These are phyloP conservation scores for Gloeopeniophorella convolvens DNA, from an alignment of 768 basidiomycete species.

Conservation along the genomic window DNA sequence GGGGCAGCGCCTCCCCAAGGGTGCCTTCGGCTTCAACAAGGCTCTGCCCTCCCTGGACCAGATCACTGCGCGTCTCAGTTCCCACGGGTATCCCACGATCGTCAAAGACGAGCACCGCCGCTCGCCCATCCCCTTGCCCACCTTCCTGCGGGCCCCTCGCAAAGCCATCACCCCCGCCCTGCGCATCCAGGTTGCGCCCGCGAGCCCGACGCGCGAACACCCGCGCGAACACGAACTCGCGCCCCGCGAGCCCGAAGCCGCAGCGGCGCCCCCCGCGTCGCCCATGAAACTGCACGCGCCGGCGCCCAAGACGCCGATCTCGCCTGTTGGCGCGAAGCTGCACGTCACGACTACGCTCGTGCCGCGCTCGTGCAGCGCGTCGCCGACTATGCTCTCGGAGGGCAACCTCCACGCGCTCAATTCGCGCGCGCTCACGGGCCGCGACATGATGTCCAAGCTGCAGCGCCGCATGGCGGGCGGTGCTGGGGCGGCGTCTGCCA, in stretches of 20 bases:
- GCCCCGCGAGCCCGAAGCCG: background rate
- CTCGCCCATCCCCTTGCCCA: slow-evolving; percentile 29
- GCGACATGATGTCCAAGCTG: slow-evolving; percentile 61
- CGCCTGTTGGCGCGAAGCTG: slow-evolving; percentile 36
- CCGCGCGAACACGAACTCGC: too few relatives aligned
- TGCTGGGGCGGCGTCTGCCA: slow-evolving; percentile 15
- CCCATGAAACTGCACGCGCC: slow-evolving; percentile 21
- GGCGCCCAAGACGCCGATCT: slow-evolving; percentile 31
- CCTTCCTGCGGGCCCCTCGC: slow-evolving; percentile 26
- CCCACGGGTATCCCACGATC: slow-evolving; percentile 30
- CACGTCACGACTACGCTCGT: slow-evolving; percentile 44
- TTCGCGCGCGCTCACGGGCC: slow-evolving; percentile 47
- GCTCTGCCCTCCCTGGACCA: slow-evolving; percentile 67
- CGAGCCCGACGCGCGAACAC: too few relatives aligned
- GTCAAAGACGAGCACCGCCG: slow-evolving; percentile 22
- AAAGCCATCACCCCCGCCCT: too few relatives aligned
- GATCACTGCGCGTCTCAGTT: slow-evolving; percentile 58
- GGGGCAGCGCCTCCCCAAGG: slow-evolving; percentile 24
- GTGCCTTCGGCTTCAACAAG: slow-evolving; percentile 23
- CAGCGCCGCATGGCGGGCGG: slow-evolving; percentile 50
- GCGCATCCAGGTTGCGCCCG: too few relatives aligned
- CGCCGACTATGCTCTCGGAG: slow-evolving; percentile 45
- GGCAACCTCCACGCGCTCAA: slow-evolving; percentile 45
- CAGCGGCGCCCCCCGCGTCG: slow-evolving; percentile 20
- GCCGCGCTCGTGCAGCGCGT: slow-evolving; percentile 38